Conservation (phyloP, 192 early-diverging fungal species). For the Podila verticillata region DNA sequence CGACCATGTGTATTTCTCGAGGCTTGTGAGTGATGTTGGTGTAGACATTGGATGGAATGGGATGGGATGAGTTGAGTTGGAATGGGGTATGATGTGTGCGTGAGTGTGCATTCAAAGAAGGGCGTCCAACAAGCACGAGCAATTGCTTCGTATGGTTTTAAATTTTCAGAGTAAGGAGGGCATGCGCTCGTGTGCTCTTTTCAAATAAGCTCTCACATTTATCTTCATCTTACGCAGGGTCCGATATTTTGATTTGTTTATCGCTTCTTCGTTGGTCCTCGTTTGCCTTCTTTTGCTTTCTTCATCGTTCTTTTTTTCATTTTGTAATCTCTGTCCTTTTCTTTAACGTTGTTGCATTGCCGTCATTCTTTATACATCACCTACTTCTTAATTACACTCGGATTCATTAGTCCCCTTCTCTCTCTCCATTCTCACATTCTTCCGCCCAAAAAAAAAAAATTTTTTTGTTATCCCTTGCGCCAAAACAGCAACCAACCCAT, state of each 20-base stretch:
- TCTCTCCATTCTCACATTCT: too few relatives aligned
- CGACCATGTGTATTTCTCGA: constrained; percentile 40
- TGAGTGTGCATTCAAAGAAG: neutral
- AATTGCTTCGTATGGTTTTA: too few relatives aligned
- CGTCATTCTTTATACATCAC: neutral
- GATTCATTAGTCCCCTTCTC: too few relatives aligned
- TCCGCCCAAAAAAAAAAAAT: too few relatives aligned
- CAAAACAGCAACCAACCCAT: too few relatives aligned
- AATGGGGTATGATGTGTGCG: neutral
- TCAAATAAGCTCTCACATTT: too few relatives aligned
- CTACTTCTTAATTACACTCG: neutral
- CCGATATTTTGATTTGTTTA: neutral
- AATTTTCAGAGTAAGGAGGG: neutral
- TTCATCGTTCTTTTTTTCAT: neutral
- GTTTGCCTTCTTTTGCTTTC: constrained; percentile 1
- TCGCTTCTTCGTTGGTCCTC: neutral
- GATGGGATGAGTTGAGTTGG: neutral
- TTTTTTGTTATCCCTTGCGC: too few relatives aligned
- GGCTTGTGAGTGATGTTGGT: constrained; percentile 31
- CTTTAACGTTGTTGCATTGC: constrained; percentile 4
- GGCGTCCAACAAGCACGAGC: too few relatives aligned
- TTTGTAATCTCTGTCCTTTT: constrained; percentile 1
- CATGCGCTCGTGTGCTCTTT: neutral
- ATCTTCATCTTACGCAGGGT: neutral
- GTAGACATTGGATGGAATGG: constrained; percentile 12